phyloP scores from a whole-genome alignment of 805 yeast species.

The Ogataea corticis region DNA sequence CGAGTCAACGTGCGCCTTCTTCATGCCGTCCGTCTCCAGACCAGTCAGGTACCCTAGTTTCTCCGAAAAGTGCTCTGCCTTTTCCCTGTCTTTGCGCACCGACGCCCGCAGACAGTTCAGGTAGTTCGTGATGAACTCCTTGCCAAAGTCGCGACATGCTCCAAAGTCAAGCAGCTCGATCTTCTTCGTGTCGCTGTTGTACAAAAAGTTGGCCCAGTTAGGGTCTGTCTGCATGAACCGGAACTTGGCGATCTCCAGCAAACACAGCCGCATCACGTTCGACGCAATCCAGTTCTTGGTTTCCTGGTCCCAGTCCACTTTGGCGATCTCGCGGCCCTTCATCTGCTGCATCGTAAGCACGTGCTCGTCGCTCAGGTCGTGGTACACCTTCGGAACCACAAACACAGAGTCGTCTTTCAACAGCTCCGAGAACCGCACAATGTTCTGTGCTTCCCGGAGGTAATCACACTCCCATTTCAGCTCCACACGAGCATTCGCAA shows the following conservation, averaged over 20 bases:
- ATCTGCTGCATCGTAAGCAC: conserved; percentile 88
- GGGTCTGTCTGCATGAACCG: conserved; percentile 98
- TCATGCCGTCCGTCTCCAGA: conserved; percentile 82
- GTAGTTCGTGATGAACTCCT: conserved; percentile 68
- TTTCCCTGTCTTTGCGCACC: conserved; percentile 61
- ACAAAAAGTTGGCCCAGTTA: conserved; percentile 96
- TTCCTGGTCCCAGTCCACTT: conserved; percentile 72
- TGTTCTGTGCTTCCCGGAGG: conserved; percentile 78
- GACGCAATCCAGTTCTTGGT: conserved; percentile 80
- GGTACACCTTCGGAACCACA: conserved; percentile 78
- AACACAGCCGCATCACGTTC: conserved; percentile 81
- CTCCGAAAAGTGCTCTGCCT: conserved; percentile 63
- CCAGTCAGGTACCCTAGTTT: conserved; percentile 91
- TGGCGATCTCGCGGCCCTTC: conserved; percentile 80
- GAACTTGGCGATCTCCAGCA: conserved; percentile 80
- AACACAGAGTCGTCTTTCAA: conserved; percentile 63
- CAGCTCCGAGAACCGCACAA: conserved; percentile 66
- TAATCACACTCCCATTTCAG: conserved; percentile 98
- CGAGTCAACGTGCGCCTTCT: conserved; percentile 89
- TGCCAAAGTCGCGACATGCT: conserved; percentile 80
- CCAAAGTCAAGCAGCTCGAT: conserved; percentile 94
- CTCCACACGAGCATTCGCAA: conserved; percentile 90
- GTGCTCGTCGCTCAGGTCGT: conserved; percentile 74
- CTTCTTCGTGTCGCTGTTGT: conserved; percentile 66
- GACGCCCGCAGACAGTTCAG: conserved; percentile 74